A percentile compares a stretch with the other conserved stretches of the same genome.
These are phyloP conservation scores for Diaporthe australafricana DNA, from an alignment of 2,329 filamentous ascomycete genomes.

Conservation along the genomic window DNA sequence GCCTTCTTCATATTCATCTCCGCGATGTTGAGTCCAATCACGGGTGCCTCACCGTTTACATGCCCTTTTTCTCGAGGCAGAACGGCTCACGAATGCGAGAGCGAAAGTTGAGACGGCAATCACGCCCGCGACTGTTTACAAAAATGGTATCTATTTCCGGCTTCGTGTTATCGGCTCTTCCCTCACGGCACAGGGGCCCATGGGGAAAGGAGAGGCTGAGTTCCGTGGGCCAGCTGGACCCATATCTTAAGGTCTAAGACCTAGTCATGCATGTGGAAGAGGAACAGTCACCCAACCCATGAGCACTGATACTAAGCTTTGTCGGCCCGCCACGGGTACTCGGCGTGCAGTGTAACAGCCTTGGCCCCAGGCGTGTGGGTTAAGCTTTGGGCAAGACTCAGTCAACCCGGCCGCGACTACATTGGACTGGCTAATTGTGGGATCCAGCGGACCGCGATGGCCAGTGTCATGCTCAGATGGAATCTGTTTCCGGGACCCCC, in stretches of 20 bases:
- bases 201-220: not conserved
- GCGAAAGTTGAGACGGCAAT: not conserved
- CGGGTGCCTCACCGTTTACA: not conserved
- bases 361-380: not conserved
- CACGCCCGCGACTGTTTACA: not conserved
- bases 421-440: not conserved
- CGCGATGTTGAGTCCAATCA: not conserved
- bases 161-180: not conserved
- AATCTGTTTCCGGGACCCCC: not conserved
- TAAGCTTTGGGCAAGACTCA: not conserved
- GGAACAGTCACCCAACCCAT: too few species aligned
- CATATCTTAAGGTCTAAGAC: not conserved
- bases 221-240: not conserved
- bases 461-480: not conserved
- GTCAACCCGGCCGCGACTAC: not conserved
- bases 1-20: not conserved
- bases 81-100: not conserved
- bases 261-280: constrained; percentile 5
- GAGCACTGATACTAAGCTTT: not conserved
- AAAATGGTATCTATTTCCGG: not conserved
- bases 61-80: too few species aligned
- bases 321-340: not conserved
- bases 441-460: not conserved
- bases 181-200: not conserved
- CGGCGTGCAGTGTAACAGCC: not conserved